Conservation (phyloP, 2,329 filamentous ascomycete genomes). For the Colletotrichum tamarilloi region DNA sequence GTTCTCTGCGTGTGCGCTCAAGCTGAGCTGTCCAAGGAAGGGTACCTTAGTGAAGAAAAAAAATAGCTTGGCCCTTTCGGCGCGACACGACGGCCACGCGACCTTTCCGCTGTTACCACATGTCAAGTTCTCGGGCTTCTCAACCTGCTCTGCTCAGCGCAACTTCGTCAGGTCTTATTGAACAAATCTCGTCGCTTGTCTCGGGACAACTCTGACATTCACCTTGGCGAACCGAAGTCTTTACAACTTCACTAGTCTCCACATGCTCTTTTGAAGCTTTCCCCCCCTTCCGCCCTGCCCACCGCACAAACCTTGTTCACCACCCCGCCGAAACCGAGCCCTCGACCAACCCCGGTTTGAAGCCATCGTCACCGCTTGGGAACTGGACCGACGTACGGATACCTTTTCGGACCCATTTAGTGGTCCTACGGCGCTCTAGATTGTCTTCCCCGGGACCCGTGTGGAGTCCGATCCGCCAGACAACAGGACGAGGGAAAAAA, state of each 20-base stretch:
- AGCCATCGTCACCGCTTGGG: conserved; percentile 32
- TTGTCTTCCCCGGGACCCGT: conserved; percentile 15
- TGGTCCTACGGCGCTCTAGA: conserved; percentile 23
- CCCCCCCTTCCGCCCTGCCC: background rate
- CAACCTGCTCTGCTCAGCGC: background rate
- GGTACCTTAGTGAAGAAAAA: conserved; percentile 8
- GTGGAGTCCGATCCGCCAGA: conserved; percentile 17
- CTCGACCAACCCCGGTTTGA: conserved; percentile 16
- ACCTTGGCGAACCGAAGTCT: background rate
- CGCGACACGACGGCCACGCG: conserved; percentile 21
- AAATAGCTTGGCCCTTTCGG: conserved; percentile 10
- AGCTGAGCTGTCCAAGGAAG: conserved; percentile 23
- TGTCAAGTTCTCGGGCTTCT: conserved; percentile 17
- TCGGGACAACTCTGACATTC: background rate
- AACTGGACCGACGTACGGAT: background rate
- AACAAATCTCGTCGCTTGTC: background rate
- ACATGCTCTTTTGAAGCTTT: background rate
- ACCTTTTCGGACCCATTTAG: conserved; percentile 14
- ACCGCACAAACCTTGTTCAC: background rate
- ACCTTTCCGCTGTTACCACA: conserved; percentile 18
- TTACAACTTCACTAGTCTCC: background rate
- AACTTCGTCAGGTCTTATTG: background rate
- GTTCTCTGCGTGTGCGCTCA: background rate
- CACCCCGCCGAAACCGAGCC: conserved; percentile 3
- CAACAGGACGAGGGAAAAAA: conserved; percentile 5